These are phyloP conservation scores for Talaromyces ruber DNA, from an alignment of 495 filamentous ascomycete species.

Conservation along the genomic window DNA sequence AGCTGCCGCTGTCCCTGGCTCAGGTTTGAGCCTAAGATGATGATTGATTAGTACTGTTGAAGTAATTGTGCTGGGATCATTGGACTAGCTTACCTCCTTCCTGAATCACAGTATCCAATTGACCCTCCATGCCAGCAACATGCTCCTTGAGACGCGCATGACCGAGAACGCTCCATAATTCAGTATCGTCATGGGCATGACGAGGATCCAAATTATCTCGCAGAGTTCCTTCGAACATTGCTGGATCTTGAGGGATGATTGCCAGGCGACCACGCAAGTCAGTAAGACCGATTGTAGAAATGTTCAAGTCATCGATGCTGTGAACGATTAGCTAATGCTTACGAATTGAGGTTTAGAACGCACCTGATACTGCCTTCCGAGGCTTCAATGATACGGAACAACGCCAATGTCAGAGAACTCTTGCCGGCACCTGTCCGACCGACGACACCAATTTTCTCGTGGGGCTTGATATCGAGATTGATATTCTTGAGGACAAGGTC, in stretches of 20 bases:
- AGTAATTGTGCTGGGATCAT: not conserved
- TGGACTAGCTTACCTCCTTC: conserved; percentile 76
- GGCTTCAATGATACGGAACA: conserved; percentile 95
- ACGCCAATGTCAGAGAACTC: conserved; percentile 83
- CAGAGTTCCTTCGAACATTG: conserved; percentile 92
- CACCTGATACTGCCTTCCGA: conserved; percentile 63
- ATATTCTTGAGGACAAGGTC: conserved; percentile 91
- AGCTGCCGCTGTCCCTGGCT: conserved; percentile 72
- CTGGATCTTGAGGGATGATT: conserved; percentile 97
- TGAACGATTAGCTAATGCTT: conserved; percentile 11
- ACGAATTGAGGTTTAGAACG: conserved; percentile 6
- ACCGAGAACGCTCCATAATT: conserved; percentile 95
- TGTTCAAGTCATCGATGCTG: conserved; percentile 79
- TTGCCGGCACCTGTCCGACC: conserved; percentile 96
- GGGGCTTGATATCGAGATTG: conserved; percentile 82
- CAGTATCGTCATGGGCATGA: conserved; percentile 92
- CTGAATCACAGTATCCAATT: conserved; percentile 80
- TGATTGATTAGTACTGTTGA: not conserved
- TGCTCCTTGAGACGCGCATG: conserved; percentile 92
- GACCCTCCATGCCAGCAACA: conserved; percentile 77
- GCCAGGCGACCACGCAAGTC: conserved; percentile 86
- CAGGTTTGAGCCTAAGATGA: conserved; percentile 46
- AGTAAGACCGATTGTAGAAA: conserved; percentile 79
- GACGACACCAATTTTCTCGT: conserved; percentile 97
- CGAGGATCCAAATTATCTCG: conserved; percentile 95